Evolutionary conservation across 108 stramenopile genomes (phyloP).

Genomic region (Bacterosira constricta): DNA sequence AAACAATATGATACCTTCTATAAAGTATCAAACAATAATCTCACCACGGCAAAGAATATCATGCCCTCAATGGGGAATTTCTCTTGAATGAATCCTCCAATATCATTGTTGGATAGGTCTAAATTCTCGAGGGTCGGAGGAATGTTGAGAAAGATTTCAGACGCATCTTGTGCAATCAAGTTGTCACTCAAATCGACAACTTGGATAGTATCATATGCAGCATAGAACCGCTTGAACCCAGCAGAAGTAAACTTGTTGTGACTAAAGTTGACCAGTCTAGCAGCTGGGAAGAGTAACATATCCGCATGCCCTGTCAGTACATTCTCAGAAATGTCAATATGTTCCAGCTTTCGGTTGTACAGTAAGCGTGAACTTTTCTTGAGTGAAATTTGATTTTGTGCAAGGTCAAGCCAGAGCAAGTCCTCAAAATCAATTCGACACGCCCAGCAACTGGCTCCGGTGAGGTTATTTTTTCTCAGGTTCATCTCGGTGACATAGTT

Average conservation of each 20-base stretch:
- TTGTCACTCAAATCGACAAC: conserved; percentile 54
- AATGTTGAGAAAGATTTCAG: conserved; percentile 13
- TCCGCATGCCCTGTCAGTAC: conserved; percentile 29
- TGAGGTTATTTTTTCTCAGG: conserved; percentile 27
- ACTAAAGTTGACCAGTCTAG: conserved; percentile 55
- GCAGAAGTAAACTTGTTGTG: conserved; percentile 44
- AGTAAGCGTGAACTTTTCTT: conserved; percentile 6
- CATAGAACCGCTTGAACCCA: conserved; percentile 52
- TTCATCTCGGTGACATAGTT: conserved; percentile 10
- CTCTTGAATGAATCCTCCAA: conserved; percentile 3
- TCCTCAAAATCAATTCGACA: not conserved
- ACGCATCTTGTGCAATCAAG: conserved; percentile 32
- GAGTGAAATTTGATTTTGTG: conserved; percentile 7
- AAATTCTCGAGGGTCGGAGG: conserved; percentile 16
- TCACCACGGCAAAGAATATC: not conserved
- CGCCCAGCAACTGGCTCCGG: too few species aligned
- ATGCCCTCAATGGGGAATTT: not conserved
- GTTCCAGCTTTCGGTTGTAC: conserved; percentile 36
- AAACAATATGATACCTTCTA: too few species aligned
- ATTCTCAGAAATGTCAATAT: conserved; percentile 27
- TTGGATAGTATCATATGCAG: conserved; percentile 11
- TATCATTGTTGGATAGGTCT: not conserved
- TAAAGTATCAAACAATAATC: too few species aligned
- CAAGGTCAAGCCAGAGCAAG: conserved; percentile 18
- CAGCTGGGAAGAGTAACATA: conserved; percentile 59